Base-by-base conservation (phyloP, 2,329 filamentous ascomycete genomes). In the Erysiphe neolycopersici region DNA sequence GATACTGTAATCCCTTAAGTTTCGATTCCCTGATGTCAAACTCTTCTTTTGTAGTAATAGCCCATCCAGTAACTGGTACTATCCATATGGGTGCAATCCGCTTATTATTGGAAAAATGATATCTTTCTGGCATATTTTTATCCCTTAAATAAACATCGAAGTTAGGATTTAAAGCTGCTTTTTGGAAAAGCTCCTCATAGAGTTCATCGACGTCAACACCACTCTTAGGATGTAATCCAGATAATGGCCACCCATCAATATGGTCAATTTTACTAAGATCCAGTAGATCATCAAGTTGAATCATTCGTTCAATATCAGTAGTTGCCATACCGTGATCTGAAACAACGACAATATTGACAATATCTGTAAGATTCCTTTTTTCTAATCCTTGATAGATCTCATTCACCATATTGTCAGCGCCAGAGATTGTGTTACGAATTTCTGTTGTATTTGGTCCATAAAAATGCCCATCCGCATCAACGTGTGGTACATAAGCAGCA, bases 251-350 rank as follows among this genome's bases (percentile, higher is more conserved):
- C 44, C 89, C 89, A 51, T 98, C 89, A 22, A 74, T 78, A 56
- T 89, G 83, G 46, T 79, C 77, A 38, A 95, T 75, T 51, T 83
- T 69, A 41, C 62, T 63, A 5, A 79, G 67, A 56, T 94, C 82
- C 40, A 95, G 66, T 4, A 95, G 61, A 54, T 94, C 83, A 49
- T 98, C 89, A 2, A 95, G 65, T 59, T 95, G 89, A 22, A 95
- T 69, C 39, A 95, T 64, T 11, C 89, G 71, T 16, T 74, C 67
- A 0, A 70, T 72, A 47, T 85, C 80, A 0, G 89, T 95, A 0
- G 84, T 92, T 1, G 89, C 89, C 89, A 98, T 98, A 42, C 89
- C 89, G 57, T 98, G 89, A 57, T 98, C 89, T 0, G 84, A 94
- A 2, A 98, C 87, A n/a, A 98, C 69, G 31, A 98, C 75, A 8